Conservation (phyloP, 192 early-diverging fungal genomes). For the Coemansia umbellata region DNA sequence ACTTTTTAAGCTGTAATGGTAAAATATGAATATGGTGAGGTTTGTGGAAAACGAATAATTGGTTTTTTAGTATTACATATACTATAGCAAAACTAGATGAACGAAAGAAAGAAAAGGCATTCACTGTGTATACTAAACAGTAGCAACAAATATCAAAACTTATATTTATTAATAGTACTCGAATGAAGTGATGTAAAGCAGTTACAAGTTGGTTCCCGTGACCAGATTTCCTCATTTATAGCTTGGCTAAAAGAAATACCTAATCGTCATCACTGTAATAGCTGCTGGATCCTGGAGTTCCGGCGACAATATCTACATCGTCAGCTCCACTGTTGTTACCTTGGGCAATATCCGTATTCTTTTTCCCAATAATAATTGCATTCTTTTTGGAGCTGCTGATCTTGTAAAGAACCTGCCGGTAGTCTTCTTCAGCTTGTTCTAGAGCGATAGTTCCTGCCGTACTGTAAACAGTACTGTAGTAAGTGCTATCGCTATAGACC, state of each 20-base stretch:
- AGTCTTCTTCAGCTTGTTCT: constrained; percentile 44
- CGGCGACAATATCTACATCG: constrained; percentile 17
- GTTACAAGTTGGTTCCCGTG: not conserved
- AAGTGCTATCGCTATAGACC: too few species aligned
- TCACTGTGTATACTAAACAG: too few species aligned
- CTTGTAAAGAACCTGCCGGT: constrained; percentile 20
- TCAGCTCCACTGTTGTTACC: constrained; percentile 4
- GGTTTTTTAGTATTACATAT: too few species aligned
- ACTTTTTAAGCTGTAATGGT: too few species aligned
- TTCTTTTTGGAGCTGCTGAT: constrained; percentile 25
- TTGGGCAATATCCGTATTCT: constrained; percentile 12
- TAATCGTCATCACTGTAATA: constrained; percentile 18
- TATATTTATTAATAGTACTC: too few species aligned
- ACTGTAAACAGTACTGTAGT: too few species aligned
- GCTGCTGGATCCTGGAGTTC: constrained; percentile 16
- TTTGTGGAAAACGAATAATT: too few species aligned
- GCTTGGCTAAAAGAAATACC: not conserved
- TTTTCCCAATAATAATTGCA: constrained; percentile 16
- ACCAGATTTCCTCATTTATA: not conserved
- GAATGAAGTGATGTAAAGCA: too few species aligned
- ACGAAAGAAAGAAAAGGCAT: too few species aligned
- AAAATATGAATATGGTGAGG: too few species aligned
- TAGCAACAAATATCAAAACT: too few species aligned
- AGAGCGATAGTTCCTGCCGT: constrained; percentile 39
- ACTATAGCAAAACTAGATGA: too few species aligned